Base-by-base conservation (phyloP, 345 rosid species). In the Syzygium grande region DNA sequence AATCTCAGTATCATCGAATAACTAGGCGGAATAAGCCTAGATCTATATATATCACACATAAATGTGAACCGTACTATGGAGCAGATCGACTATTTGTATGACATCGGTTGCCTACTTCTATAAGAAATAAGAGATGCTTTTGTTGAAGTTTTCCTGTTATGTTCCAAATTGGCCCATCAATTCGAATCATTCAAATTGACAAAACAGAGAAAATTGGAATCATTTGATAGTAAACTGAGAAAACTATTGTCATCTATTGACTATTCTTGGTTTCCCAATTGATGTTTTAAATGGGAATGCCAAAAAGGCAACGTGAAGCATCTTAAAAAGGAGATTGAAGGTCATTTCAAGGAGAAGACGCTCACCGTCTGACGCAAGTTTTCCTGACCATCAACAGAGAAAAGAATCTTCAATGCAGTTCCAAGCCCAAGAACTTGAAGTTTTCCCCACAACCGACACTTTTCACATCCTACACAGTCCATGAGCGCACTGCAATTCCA, bases 391-490 rank as follows among this genome's bases (percentile, higher is more conserved):
- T 96, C 91, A 84, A 90, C 98, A 51, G 98, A 94, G 92, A 98
- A 98, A 27, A 98, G 94, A 90, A 98, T 95, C 88, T 98, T 95
- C 90, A 96, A 88, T n/a, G 98, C 99, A 53, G 99, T 95, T 59
- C 99, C 99, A 65, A 96, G 98, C 77, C 99, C 99, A 25, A 95
- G 96, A 94, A 95, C 93, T 93, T 97, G 99, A 91, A 97, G 99
- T 88, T 97, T 97, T 87, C 99, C 99, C 99, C 99, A 98, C 59
- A 98, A 94, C 84, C 99, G 94, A 88, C 99, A 98, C 89, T 96
- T 98, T 91, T 98, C 99, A 90, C 99, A 98, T 55, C 99, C 99
- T 59, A 97, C 93, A 90, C 99, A 97, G 91, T 98, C 98, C 99
- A 98, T 98, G 88, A 96, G 84, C 7, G 98, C 96, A 91, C 99